Base-by-base conservation (phyloP, 257 asterid genomes). In the Lithospermum erythrorhizon region DNA sequence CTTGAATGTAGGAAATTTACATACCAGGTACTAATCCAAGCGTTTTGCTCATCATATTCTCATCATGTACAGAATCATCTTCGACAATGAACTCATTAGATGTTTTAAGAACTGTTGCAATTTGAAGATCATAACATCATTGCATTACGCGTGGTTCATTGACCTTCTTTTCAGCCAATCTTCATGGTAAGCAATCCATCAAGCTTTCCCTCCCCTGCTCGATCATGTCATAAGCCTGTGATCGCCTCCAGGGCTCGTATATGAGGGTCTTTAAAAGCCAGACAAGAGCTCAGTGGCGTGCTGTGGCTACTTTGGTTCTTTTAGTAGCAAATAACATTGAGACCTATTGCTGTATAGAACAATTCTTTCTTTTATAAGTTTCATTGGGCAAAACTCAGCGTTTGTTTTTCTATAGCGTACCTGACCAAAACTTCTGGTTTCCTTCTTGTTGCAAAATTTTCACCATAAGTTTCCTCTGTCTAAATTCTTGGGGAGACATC, bases 151-250 rank as follows among this genome's bases (percentile, higher is more conserved):
- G 59, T 65, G 65, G 68, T 72, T 32, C 81, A 76, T 68, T 41
- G 63, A 45, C 23, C n/a, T n/a, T n/a, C n/a, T n/a, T n/a, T n/a
- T n/a, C n/a, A n/a, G n/a, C n/a, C n/a, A n/a, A n/a, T n/a, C n/a
- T n/a, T n/a, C n/a, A n/a, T n/a, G n/a, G n/a, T 37, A 72, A 48
- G 58, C 78, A 65, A 15, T 76, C 81, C 71, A 63, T 55, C 69
- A 76, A 65, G 20, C 81, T 76, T 13, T 68, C 59, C 56, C 77
- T 72, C 0, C 65, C 68, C 71, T 61, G 41, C 21, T 75, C 75
- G 51, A 61, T 59, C 75, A 72, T 72, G 21, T 76, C 78, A 48
- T 72, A 72, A 10, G 81, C 78, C 57, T 72, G 81, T n/a, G 78
- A 76, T 59, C 81, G 68, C 55, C 81, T 66, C 81, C 81, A 76